phyloP scores from a whole-genome alignment of 2,329 filamentous ascomycete genomes.

The Colletotrichum paranaense region DNA sequence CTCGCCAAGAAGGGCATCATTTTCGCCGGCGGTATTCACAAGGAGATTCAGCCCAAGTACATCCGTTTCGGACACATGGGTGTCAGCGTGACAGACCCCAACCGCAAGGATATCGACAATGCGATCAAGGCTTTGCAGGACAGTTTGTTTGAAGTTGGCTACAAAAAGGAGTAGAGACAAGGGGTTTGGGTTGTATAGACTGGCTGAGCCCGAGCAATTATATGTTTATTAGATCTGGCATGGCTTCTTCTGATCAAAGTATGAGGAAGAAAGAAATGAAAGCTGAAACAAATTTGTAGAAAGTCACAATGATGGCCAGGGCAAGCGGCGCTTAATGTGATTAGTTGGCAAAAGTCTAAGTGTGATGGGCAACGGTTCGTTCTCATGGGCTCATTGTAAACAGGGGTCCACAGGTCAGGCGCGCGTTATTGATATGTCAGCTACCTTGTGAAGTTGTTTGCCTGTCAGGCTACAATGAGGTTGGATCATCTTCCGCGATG shows the following conservation, averaged over 20 bases:
- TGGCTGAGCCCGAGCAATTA: background rate
- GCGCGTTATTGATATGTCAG: conserved; percentile 2
- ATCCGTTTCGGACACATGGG: conserved; percentile 99
- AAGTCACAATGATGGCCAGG: background rate
- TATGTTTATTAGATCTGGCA: background rate
- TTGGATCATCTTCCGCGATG: background rate
- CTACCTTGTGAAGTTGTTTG: background rate
- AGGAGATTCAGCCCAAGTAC: conserved; percentile 93
- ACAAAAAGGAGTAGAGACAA: conserved; percentile 56
- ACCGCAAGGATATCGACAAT: conserved; percentile 83
- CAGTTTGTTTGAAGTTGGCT: conserved; percentile 79
- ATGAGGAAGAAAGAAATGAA: background rate
- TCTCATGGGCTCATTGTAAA: background rate
- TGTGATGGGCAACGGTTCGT: background rate
- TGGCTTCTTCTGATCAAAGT: background rate
- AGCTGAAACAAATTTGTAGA: background rate
- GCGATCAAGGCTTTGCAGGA: conserved; percentile 83
- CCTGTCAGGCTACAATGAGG: background rate
- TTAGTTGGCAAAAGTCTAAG: background rate
- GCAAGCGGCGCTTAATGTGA: background rate
- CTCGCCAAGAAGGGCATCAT: conserved; percentile 89
- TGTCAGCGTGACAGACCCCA: conserved; percentile 86
- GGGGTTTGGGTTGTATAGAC: background rate
- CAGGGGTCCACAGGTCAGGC: background rate
- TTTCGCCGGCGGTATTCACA: conserved; percentile 95